Conservation (phyloP, 257 asterid genomes). For the Anisodus tanguticus region DNA sequence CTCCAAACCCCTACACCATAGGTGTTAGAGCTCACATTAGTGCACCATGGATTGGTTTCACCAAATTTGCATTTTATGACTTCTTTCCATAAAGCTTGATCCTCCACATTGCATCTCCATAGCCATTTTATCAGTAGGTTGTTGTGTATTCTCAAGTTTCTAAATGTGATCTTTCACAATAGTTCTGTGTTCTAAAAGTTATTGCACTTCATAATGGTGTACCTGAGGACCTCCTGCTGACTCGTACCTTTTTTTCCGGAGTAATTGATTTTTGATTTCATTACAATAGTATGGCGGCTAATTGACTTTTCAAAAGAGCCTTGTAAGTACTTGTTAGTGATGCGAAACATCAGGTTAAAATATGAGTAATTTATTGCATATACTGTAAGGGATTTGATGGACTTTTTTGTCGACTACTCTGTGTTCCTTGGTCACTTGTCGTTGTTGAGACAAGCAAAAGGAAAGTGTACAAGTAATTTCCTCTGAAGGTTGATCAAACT, state of each 20-base stretch:
- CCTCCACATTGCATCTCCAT: background rate
- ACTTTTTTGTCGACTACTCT: background rate
- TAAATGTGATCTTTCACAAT: background rate
- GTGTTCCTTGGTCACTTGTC: background rate
- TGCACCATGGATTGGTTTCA: background rate
- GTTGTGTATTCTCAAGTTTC: background rate
- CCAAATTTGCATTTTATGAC: background rate
- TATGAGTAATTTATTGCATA: background rate
- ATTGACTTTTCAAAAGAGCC: constrained; percentile 15
- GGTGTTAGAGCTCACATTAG: background rate
- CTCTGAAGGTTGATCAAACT: background rate
- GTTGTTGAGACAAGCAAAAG: background rate
- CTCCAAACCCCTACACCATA: background rate
- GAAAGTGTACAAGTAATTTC: constrained; percentile 1
- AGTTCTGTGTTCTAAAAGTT: background rate
- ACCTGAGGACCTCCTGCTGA: background rate
- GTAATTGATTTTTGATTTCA: background rate
- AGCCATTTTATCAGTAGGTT: background rate
- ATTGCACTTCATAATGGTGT: background rate
- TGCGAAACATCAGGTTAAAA: background rate
- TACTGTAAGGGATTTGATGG: background rate
- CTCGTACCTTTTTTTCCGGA: background rate
- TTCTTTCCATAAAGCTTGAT: background rate
- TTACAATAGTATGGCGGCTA: background rate
- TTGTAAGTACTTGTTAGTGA: background rate